Evolutionary conservation across 768 basidiomycete species (phyloP), one percentile per base, ranked within the genome.

Genomic region (Lentinula aciculospora): DNA sequence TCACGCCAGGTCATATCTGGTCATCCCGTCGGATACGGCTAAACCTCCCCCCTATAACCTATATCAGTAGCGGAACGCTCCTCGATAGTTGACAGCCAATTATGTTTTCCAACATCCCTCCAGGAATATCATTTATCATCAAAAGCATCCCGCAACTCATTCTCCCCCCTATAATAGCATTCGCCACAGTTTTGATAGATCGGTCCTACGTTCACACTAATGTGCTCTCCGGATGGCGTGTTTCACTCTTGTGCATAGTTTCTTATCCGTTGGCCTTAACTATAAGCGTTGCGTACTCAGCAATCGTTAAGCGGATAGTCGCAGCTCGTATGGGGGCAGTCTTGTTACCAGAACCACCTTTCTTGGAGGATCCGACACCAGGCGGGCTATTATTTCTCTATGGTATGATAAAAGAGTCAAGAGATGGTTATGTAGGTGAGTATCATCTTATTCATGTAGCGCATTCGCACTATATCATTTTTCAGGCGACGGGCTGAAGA

Each of bases 361-460:
- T 53, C 34, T 23, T 32, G 32, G 51, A 53, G 7, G 51, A 53
- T 23, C 51, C 51, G 4, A 25, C 27, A 15, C 51, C 51, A 15
- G 51, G 51, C 4, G 32, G 32, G n/a, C 13, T 53, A 1, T 12
- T 53, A 36, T 23, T 25, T 7, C 36, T 53, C 19, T 53, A 53
- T 39, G 32, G 51, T 21, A 27, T 27, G 5, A 53, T 39, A 3
- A 39, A 53, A 39, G 19, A 32, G 2, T 62, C 68, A 32, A 63
- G 63, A 3, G 28, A 53, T 9, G 70, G 65, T 12, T 71, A 72
- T 59, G 57, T 68, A 17, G 68, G 72, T 71, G 48, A 21, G 67
- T 55, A 15, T 40, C 23, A 23, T 6, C 19, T 19, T 3, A 25
- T 34, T 53, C 50, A 17, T 21, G 25, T 17, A 17, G 34, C 23